Conservation (phyloP, 345 rosid species). For the Iberis pinnata region DNA sequence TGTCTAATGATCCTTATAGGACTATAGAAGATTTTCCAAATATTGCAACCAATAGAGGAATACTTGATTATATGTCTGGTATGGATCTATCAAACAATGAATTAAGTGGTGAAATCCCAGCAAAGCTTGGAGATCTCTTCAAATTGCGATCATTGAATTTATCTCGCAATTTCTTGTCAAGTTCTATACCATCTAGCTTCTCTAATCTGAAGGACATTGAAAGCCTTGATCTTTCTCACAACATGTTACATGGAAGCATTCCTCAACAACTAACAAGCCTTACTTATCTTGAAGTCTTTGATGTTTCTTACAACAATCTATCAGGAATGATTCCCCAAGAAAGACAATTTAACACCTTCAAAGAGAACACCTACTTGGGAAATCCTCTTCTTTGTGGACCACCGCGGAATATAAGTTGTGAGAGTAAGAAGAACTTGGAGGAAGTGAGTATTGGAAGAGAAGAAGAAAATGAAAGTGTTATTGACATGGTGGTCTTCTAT, state of each 20-base stretch:
- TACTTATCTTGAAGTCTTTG: not conserved
- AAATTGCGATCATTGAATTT: not conserved
- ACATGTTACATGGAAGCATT: constrained; percentile 8
- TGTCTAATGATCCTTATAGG: too few relatives aligned
- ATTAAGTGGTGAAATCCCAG: constrained; percentile 16
- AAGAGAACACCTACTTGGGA: not conserved
- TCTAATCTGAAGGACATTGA: not conserved
- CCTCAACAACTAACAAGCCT: not conserved
- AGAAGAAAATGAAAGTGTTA: not conserved
- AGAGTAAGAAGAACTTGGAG: not conserved
- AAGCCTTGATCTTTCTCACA: constrained; percentile 8
- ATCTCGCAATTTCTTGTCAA: constrained; percentile 2
- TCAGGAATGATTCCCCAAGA: constrained; percentile 1
- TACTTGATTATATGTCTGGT: constrained; percentile 16
- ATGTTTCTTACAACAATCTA: constrained; percentile 1
- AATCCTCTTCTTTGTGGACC: constrained; percentile 5
- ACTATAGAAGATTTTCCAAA: too few relatives aligned
- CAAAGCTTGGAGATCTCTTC: constrained; percentile 4
- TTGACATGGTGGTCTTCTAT: not conserved
- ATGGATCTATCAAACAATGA: constrained; percentile 18
- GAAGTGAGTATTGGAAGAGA: not conserved
- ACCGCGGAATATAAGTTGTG: not conserved
- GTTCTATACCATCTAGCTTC: constrained; percentile 15
- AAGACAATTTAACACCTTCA: not conserved
- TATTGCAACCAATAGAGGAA: not conserved